These are phyloP conservation scores for Prosopis cineraria DNA, from an alignment of 306 rosid genomes.

Conservation along the genomic window DNA sequence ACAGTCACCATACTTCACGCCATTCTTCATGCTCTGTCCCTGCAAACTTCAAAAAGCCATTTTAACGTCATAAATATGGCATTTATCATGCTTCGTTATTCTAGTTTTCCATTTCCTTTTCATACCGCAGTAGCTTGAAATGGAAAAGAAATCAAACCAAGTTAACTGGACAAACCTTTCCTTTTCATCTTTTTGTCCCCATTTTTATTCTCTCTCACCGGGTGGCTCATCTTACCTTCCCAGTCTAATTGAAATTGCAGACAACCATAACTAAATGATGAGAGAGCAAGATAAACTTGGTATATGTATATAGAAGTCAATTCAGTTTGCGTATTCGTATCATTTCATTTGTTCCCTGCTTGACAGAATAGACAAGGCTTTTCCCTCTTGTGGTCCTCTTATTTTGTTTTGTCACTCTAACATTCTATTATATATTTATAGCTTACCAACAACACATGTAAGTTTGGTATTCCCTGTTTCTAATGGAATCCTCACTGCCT, in stretches of 20 bases:
- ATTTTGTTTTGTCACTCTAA: slow-evolving; percentile 35
- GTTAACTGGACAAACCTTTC: not conserved
- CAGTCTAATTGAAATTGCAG: slow-evolving; percentile 24
- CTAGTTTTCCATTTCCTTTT: not conserved
- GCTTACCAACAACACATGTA: slow-evolving; percentile 31
- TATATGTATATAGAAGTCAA: not conserved
- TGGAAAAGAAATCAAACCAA: not conserved
- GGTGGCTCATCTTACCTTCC: slow-evolving; percentile 16
- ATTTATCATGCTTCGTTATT: slow-evolving; percentile 17
- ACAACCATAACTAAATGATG: slow-evolving; percentile 28
- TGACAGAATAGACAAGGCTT: slow-evolving; percentile 44
- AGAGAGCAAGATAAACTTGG: slow-evolving; percentile 29
- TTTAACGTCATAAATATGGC: slow-evolving; percentile 28
- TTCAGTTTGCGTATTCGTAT: slow-evolving; percentile 22
- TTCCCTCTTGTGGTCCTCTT: slow-evolving; percentile 40
- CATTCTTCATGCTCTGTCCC: not conserved
- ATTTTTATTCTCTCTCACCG: not conserved
- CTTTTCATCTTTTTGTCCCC: slow-evolving; percentile 12
- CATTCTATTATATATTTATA: slow-evolving; percentile 6
- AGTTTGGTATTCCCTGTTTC: slow-evolving; percentile 33
- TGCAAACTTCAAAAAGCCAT: slow-evolving; percentile 10
- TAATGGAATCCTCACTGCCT: slow-evolving; percentile 48
- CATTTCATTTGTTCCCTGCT: slow-evolving; percentile 52
- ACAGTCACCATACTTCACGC: not conserved
- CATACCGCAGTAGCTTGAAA: slow-evolving; percentile 1